Conservation (phyloP, 2,329 filamentous ascomycete genomes). For the Venturia effusa region DNA sequence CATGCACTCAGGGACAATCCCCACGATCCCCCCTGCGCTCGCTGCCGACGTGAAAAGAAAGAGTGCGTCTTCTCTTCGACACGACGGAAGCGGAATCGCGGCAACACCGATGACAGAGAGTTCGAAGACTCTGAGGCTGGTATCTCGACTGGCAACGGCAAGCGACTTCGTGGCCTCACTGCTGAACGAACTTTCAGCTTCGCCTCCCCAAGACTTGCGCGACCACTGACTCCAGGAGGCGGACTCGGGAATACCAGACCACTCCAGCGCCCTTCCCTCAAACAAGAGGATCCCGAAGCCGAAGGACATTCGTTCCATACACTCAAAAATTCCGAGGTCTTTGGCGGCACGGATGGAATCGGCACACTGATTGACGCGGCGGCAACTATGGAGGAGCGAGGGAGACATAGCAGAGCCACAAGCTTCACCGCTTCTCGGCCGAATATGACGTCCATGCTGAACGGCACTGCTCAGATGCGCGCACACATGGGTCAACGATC, state of each 20-base stretch:
- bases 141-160: slow-evolving; percentile 44
- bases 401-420: background rate
- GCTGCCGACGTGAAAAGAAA: slow-evolving; percentile 90
- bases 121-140: slow-evolving; percentile 50
- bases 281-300: background rate
- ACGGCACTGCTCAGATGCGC: background rate
- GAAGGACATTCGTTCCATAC: slow-evolving; percentile 3
- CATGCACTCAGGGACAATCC: slow-evolving; percentile 55
- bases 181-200: slow-evolving; percentile 13
- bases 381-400: background rate
- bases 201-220: slow-evolving; percentile 12
- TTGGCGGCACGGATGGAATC: slow-evolving; percentile 4
- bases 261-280: background rate
- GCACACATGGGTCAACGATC: background rate
- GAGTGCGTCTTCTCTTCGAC: slow-evolving; percentile 96
- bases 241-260: background rate
- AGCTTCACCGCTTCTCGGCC: slow-evolving; percentile 4
- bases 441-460: background rate
- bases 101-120: slow-evolving; percentile 29
- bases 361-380: slow-evolving; percentile 5
- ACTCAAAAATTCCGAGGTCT: slow-evolving; percentile 1
- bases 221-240: background rate
- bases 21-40: slow-evolving; percentile 83
- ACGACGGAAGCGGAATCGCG: slow-evolving; percentile 61
- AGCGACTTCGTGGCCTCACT: background rate